These are phyloP conservation scores for Talaromyces wortmannii DNA, from an alignment of 495 filamentous ascomycete species.

Conservation along the genomic window DNA sequence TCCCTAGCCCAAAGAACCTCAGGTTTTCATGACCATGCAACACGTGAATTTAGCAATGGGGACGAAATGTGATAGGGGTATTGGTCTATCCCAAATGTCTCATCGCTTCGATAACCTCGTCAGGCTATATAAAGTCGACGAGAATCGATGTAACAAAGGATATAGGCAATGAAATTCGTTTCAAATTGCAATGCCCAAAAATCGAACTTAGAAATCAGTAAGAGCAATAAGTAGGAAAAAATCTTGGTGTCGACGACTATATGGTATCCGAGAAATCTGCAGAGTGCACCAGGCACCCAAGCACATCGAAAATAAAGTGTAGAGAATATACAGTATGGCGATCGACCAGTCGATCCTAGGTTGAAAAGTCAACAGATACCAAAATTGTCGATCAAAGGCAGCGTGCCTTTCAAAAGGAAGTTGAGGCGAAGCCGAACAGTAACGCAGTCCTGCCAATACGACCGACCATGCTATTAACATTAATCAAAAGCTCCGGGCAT, in stretches of 20 bases:
- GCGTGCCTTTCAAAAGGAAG: background rate
- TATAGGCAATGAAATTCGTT: no score
- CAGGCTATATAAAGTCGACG: no score
- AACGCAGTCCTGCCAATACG: no score
- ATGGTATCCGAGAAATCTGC: background rate
- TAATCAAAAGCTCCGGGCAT: slow-evolving; percentile 7
- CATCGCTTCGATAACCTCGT: no score
- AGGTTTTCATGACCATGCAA: no score
- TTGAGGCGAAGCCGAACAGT: no score
- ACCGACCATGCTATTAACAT: background rate
- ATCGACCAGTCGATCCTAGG: background rate
- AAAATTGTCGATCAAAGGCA: background rate
- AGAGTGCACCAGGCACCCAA: background rate
- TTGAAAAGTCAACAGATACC: background rate
- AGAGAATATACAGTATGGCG: background rate
- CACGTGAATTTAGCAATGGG: no score
- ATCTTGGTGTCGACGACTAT: background rate
- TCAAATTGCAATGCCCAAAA: no score
- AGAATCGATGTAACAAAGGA: no score
- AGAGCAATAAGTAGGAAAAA: background rate
- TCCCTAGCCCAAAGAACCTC: no score
- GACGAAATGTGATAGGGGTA: no score
- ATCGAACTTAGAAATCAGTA: background rate
- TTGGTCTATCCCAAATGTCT: no score
- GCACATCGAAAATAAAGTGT: background rate